Base-by-base conservation (phyloP, 2,329 filamentous ascomycete species). In the Paramyrothecium sp. region DNA sequence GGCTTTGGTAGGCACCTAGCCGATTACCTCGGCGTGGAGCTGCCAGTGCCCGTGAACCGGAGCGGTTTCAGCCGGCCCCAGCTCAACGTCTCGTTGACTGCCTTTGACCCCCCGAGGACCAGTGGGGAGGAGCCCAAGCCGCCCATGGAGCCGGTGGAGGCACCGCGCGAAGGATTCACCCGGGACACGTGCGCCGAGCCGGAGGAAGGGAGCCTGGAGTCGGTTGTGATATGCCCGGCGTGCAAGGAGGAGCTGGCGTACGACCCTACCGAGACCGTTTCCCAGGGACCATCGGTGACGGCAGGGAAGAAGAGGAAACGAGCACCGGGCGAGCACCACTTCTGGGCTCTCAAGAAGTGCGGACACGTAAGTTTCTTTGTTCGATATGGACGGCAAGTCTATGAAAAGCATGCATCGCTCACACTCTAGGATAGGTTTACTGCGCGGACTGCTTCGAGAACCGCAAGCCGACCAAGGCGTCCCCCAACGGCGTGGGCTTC, bases 341-440 rank as follows among this genome's bases (percentile, higher is more conserved):
- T 98, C 60, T 98, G 93, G 92, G 89, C 95, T 1, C 82, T 95
- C 38, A 97, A 93, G 73, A 83, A 83, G 54, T 99, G 95, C 71
- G 95, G 95, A 62, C 95, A 99, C 77, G 95, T 98, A 82, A 69
- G 81, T 71, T 19, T 11, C 22, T 51, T 51, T 26, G 55, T 16
- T 53, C 23, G 1, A 38, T 19, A 19, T 21, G 26, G 4, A 10
- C 26, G 26, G 5, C 26, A 30, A 30, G 10, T 30, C 26, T 30
- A 5, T 4, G 26, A 30, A 5, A 30, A 30, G 26, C 26, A 30
- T 10, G 10, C 4, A 30, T 5, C 26, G 26, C 26, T 30, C 26
- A 30, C 26, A 30, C 26, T 30, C 26, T 30, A 4, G 26, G 10
- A 30, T 47, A 88, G 85, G 85, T 88, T 16, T 89, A 86, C 66